phyloP scores from a whole-genome alignment of 139 green algal species.

The Chlorella sp. region DNA sequence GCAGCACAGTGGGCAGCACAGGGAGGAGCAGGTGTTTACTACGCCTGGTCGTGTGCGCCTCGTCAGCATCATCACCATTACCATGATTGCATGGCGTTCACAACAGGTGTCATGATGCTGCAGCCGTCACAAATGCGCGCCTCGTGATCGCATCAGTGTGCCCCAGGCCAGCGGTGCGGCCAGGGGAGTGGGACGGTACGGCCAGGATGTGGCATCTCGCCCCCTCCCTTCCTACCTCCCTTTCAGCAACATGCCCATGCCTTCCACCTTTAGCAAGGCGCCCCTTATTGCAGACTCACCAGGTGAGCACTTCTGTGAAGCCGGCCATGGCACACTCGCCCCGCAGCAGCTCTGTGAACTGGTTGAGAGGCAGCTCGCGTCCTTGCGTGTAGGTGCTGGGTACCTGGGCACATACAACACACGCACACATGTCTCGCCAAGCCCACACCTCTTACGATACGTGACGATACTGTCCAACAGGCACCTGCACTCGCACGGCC shows the following conservation, averaged over 20 bases:
- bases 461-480: too few species aligned
- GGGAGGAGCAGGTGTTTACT: too few species aligned
- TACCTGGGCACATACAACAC: too few species aligned
- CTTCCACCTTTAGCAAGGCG: not conserved
- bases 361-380: conserved; percentile 85
- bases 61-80: too few species aligned
- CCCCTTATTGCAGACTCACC: conserved; percentile 19
- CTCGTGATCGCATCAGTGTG: not conserved
- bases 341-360: conserved; percentile 85
- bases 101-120: too few species aligned
- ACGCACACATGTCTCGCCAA: too few species aligned
- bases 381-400: conserved; percentile 64
- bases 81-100: too few species aligned
- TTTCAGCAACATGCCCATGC: not conserved
- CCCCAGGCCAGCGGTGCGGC: not conserved
- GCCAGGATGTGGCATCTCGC: not conserved
- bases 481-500: too few species aligned
- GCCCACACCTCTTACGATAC: too few species aligned
- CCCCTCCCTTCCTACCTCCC: not conserved
- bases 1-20: too few species aligned
- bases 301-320: conserved; percentile 79
- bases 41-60: too few species aligned
- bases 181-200: not conserved
- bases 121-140: not conserved
- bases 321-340: conserved; percentile 74